Conservation (phyloP, 2,329 filamentous ascomycete genomes). For the Stagonosporopsis tanaceti region DNA sequence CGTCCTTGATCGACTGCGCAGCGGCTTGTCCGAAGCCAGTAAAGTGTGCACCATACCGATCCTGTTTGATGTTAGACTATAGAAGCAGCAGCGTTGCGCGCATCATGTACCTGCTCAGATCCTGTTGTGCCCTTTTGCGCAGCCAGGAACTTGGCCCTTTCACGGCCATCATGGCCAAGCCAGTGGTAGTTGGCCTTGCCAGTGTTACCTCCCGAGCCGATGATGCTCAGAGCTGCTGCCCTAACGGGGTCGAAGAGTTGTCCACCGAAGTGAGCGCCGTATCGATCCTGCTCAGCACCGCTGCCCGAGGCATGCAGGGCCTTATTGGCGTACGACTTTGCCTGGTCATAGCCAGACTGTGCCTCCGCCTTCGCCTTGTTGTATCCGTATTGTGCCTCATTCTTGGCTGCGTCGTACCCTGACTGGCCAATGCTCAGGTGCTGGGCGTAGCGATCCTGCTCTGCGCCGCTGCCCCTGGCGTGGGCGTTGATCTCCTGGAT, state of each 20-base stretch:
- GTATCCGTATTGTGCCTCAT: slow-evolving; percentile 32
- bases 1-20: slow-evolving; percentile 38
- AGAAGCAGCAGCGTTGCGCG: neutral
- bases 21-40: slow-evolving; percentile 31
- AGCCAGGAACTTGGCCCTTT: slow-evolving; percentile 40
- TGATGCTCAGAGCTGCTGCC: slow-evolving; percentile 33
- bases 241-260: slow-evolving; percentile 36
- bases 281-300: slow-evolving; percentile 45
- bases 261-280: slow-evolving; percentile 40
- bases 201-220: slow-evolving; percentile 31
- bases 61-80: slow-evolving; percentile 23
- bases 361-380: slow-evolving; percentile 33
- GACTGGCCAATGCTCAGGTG: slow-evolving; percentile 35
- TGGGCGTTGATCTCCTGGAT: slow-evolving; percentile 28
- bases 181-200: slow-evolving; percentile 39
- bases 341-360: slow-evolving; percentile 23
- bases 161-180: slow-evolving; percentile 43
- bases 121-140: slow-evolving; percentile 36
- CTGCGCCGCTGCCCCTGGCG: slow-evolving; percentile 39
- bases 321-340: slow-evolving; percentile 30
- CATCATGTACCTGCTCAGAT: slow-evolving; percentile 43
- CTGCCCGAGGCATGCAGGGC: slow-evolving; percentile 30
- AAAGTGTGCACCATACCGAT: slow-evolving; percentile 43
- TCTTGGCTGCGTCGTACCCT: slow-evolving; percentile 28
- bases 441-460: slow-evolving; percentile 43